These are phyloP conservation scores for Emericellopsis atlantica DNA, from an alignment of 2,329 filamentous ascomycete genomes.

Conservation along the genomic window DNA sequence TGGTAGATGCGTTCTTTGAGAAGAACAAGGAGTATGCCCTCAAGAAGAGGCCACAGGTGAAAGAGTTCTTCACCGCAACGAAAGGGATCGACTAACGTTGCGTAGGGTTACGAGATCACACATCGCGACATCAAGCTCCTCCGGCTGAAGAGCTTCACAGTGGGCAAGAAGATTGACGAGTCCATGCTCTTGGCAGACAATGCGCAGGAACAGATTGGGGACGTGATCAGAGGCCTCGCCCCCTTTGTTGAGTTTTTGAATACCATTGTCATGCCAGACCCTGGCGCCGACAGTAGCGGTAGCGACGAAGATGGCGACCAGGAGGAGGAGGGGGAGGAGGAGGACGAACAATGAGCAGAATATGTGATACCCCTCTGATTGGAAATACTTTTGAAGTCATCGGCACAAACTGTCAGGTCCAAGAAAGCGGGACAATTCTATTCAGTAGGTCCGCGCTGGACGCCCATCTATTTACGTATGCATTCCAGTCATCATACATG, in stretches of 20 bases:
- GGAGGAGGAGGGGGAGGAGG: constrained; percentile 4
- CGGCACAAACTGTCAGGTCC: too few species aligned
- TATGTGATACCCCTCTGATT: too few species aligned
- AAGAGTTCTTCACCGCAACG: constrained; percentile 2
- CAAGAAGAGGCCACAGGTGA: constrained; percentile 79
- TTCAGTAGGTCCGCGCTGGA: too few species aligned
- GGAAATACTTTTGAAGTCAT: too few species aligned
- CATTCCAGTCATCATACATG: background rate
- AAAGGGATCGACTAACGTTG: background rate
- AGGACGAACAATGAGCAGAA: too few species aligned
- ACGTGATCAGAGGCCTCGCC: constrained; percentile 54
- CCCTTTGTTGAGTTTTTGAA: constrained; percentile 71
- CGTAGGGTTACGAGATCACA: constrained; percentile 59
- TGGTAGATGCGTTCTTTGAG: constrained; percentile 55
- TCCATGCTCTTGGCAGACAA: constrained; percentile 47
- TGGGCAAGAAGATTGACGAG: constrained; percentile 56
- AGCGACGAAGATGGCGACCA: constrained; percentile 19
- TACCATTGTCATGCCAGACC: constrained; percentile 61
- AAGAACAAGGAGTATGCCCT: constrained; percentile 63
- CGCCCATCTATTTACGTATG: too few species aligned
- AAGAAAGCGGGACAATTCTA: too few species aligned
- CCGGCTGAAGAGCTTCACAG: constrained; percentile 67
- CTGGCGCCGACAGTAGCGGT: constrained; percentile 28
- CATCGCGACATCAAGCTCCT: constrained; percentile 72
- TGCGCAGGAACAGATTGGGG: constrained; percentile 51